phyloP scores from a whole-genome alignment of 768 basidiomycete species.

The Xerocomus spinulosus region DNA sequence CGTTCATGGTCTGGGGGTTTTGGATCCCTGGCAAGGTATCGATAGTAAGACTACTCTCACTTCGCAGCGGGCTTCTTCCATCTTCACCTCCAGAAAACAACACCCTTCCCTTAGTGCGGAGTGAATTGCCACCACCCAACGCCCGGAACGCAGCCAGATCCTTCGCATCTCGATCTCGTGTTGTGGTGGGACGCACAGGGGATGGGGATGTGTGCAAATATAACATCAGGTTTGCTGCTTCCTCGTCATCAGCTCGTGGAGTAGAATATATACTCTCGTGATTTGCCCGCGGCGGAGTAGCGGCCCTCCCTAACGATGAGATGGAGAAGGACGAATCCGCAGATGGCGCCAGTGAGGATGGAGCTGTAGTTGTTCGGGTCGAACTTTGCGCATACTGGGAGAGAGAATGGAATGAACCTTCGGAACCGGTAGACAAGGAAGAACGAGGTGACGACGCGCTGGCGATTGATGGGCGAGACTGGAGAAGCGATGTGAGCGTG shows the following conservation, averaged over 20 bases:
- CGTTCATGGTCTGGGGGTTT: slow-evolving; percentile 18
- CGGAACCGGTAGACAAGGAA: slow-evolving; percentile 64
- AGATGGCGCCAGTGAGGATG: slow-evolving; percentile 37
- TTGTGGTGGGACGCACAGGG: slow-evolving; percentile 58
- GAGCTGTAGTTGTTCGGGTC: slow-evolving; percentile 44
- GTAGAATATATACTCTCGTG: slow-evolving; percentile 39
- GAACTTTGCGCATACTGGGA: slow-evolving; percentile 68
- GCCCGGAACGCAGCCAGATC: slow-evolving; percentile 56
- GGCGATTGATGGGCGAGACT: slow-evolving; percentile 57
- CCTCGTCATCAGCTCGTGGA: slow-evolving; percentile 60
- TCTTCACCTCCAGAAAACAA: slow-evolving; percentile 52
- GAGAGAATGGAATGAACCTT: slow-evolving; percentile 58
- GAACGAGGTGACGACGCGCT: slow-evolving; percentile 68
- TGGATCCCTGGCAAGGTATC: slow-evolving; percentile 27
- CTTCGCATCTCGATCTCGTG: slow-evolving; percentile 40
- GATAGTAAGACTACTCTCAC: slow-evolving; percentile 25
- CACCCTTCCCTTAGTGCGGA: slow-evolving; percentile 63
- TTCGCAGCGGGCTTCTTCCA: slow-evolving; percentile 23
- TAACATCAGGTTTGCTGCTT: slow-evolving; percentile 83
- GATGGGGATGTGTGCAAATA: slow-evolving; percentile 84
- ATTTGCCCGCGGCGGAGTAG: slow-evolving; percentile 34
- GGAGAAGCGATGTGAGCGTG: slow-evolving; percentile 68
- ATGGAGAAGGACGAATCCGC: slow-evolving; percentile 38
- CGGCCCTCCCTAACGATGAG: slow-evolving; percentile 20
- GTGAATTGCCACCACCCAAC: slow-evolving; percentile 42